phyloP scores from a whole-genome alignment of 1,139 yeast species.

The Ashbya aceris region DNA sequence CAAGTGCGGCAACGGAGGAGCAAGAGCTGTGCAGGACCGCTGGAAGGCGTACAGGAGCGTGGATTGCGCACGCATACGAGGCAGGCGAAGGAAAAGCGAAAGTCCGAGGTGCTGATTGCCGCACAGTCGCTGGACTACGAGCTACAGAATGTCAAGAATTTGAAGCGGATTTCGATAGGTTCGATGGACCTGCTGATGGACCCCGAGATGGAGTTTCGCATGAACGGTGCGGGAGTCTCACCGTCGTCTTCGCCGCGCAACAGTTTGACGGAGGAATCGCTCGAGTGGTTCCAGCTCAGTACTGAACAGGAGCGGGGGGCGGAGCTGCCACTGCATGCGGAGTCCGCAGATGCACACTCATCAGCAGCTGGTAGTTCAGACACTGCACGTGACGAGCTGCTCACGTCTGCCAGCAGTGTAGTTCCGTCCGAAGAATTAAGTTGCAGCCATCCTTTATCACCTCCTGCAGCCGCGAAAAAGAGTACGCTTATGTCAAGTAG shows the following conservation, averaged over 20 bases:
- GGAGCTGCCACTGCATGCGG: not conserved
- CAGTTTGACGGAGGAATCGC: slow-evolving; percentile 1
- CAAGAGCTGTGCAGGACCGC: too few relatives aligned
- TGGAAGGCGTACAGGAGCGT: not conserved
- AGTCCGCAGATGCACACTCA: slow-evolving; percentile 7
- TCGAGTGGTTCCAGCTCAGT: not conserved
- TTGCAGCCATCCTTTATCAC: not conserved
- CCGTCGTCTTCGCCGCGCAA: slow-evolving; percentile 7
- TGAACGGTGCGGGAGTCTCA: slow-evolving; percentile 10
- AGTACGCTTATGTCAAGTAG: slow-evolving; percentile 1
- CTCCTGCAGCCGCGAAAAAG: not conserved
- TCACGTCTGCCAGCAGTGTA: not conserved
- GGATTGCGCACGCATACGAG: not conserved
- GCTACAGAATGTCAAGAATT: slow-evolving; percentile 25
- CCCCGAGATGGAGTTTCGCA: slow-evolving; percentile 26
- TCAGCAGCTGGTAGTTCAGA: slow-evolving; percentile 9
- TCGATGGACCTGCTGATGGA: slow-evolving; percentile 28
- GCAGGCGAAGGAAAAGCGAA: slow-evolving; percentile 18
- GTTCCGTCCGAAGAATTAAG: not conserved
- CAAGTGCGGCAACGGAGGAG: too few relatives aligned
- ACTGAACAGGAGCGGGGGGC: not conserved
- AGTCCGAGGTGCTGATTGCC: slow-evolving; percentile 29
- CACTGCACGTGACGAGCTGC: slow-evolving; percentile 8
- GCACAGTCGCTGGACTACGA: slow-evolving; percentile 29
- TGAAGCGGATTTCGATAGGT: slow-evolving; percentile 30